Base-by-base conservation (phyloP, 441 rosid genomes). In the Daphne laureola region DNA sequence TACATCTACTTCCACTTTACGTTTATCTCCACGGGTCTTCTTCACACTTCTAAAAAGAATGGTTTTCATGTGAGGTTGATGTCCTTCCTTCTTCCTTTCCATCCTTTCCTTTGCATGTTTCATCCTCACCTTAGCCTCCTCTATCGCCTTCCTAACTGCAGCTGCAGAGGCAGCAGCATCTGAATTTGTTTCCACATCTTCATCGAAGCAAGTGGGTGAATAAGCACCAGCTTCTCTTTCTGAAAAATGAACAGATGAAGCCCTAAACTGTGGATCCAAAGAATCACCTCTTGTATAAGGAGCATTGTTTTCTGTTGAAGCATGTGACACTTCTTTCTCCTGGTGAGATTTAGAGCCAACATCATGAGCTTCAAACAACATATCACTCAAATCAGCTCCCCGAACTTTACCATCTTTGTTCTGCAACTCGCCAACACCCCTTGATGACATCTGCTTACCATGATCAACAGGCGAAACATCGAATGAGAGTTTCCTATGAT, bases 141-240 rank as follows among this genome's bases (percentile, higher is more conserved):
- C 95, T 63, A 92, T 71, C 54, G 98, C 96, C 72, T 77, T 80
- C 66, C 74, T 80, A 76, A 92, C 75, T n/a, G 92, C 97, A 49
- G 96, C 97, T 2, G 87, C 96, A 44, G 94, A 92, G 65, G 82
- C 72, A 15, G 97, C 92, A 11, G 98, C 98, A 67, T 66, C 77
- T 43, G 92, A 92, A 76, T 83, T 75, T 51, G 55, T 68, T 68
- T 89, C 96, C 60, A 86, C 67, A 67, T 86, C 87, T 56, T 77
- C 90, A 56, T 83, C 91, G 62, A 80, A 79, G 56, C 53, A 71
- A 61, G 83, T 67, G n/a, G 96, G 94, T 11, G 95, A 81, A 58
- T 63, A 62, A 58, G 68, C 64, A 49, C 77, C 69, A 8, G 59
- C 59, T 61, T 31, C 68, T 56, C 49, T 73, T 68, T 72, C 78